Evolutionary conservation across 805 yeast species (phyloP).

Genomic region (Citeromyces nyonsensis): DNA sequence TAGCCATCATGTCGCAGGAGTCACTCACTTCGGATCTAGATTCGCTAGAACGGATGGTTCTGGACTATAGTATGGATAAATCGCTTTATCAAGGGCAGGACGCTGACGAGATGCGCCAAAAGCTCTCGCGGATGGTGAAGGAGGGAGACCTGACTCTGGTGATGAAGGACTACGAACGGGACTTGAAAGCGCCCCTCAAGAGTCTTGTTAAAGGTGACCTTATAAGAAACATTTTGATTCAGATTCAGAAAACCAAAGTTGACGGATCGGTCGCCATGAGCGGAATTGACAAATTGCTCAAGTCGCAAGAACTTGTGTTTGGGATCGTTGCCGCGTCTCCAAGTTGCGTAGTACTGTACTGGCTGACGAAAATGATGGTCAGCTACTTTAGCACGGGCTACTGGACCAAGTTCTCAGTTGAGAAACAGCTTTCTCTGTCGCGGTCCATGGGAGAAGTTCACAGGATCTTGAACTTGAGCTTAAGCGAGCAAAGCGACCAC

Average conservation of each 20-base stretch:
- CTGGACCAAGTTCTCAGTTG: constrained; percentile 14
- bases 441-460: constrained; percentile 43
- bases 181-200: constrained; percentile 53
- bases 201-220: constrained; percentile 55
- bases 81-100: not conserved
- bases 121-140: constrained; percentile 30
- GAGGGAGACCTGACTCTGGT: constrained; percentile 71
- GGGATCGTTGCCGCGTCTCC: constrained; percentile 88
- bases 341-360: constrained; percentile 41
- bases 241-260: constrained; percentile 90
- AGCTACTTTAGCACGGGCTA: constrained; percentile 20
- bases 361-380: constrained; percentile 16
- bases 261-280: constrained; percentile 83
- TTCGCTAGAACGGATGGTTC: constrained; percentile 78
- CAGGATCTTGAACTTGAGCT: constrained; percentile 23
- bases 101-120: constrained; percentile 5
- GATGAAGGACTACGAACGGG: constrained; percentile 68
- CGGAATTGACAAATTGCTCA: constrained; percentile 81
- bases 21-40: constrained; percentile 66
- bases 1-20: constrained; percentile 67
- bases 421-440: constrained; percentile 19
- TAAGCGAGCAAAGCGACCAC: constrained; percentile 11
- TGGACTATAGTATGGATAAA: constrained; percentile 40
- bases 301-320: constrained; percentile 88
- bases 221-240: constrained; percentile 67